Evolutionary conservation across 164 flowering plant genomes (phyloP), one percentile per base, ranked within the genome.

Genomic region (Macadamia integrifolia): DNA sequence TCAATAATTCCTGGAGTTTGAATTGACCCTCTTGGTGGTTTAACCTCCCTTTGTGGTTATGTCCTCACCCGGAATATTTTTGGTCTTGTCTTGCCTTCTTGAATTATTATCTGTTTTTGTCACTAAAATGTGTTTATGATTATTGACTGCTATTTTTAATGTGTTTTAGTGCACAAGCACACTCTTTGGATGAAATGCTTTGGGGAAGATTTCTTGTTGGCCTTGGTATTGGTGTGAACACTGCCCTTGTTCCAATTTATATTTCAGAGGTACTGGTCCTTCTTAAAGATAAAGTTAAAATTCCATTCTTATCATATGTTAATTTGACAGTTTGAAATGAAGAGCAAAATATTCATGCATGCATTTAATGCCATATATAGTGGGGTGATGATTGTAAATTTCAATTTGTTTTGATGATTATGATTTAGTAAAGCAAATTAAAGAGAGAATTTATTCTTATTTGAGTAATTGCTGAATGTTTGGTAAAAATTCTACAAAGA

Each of bases 191-290:
- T 70, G 87, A 88, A 72, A 76, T 91, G 59, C 78, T 91, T 17
- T 82, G 58, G 82, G 97, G 97, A 67, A 86, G 97, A 71, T 87
- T 91, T 74, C 81, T 88, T 61, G 97, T 91, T 72, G 97, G 94
- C 71, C 88, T 87, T 72, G 97, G 97, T 18, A 85, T 91, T 76
- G 97, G 97, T 42, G 88, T 87, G 9, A 87, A 86, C 69, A 84
- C 92, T n/a, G 92, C 85, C 67, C 88, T 91, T 58, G 94, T 87
- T 75, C 93, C 96, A 65, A 82, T 90, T 71, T 88, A 87, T 75
- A 85, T 88, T 50, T 88, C 90, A 44, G 93, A 90, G 96, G 93
- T 86, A 82, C 61, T 61, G 13, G 50, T 65, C 71, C 15, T 1
- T 57, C 40, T 30, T 46, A n/a, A 44, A 60, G 15, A 15, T 55